Conservation (phyloP, 2,329 filamentous ascomycete genomes). For the Colletotrichum somersetense region DNA sequence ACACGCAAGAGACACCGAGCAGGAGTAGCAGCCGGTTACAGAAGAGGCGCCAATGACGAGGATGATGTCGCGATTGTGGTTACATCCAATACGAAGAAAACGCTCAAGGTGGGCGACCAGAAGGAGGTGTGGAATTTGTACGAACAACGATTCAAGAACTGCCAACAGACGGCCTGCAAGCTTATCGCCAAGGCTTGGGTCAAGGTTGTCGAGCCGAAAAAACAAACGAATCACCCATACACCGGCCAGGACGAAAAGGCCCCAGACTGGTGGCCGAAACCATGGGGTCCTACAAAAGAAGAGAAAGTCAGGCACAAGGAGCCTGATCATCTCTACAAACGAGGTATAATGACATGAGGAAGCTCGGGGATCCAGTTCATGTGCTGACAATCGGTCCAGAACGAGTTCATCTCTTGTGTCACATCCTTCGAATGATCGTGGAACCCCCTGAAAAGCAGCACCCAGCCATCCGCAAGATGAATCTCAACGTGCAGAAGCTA, state of each 20-base stretch:
- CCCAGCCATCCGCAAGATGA: slow-evolving; percentile 64
- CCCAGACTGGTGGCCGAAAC: slow-evolving; percentile 76
- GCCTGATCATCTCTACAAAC: slow-evolving; percentile 78
- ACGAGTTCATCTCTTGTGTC: slow-evolving; percentile 68
- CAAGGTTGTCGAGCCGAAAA: slow-evolving; percentile 81
- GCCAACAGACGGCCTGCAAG: slow-evolving; percentile 80
- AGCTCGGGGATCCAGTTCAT: not conserved
- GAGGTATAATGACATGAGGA: slow-evolving; percentile 60
- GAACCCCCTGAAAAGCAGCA: slow-evolving; percentile 64
- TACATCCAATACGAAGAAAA: slow-evolving; percentile 54
- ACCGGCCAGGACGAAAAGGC: slow-evolving; percentile 72
- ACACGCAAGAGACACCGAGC: slow-evolving; percentile 54
- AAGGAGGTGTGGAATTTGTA: slow-evolving; percentile 71
- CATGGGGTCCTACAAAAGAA: slow-evolving; percentile 63
- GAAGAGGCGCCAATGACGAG: slow-evolving; percentile 56
- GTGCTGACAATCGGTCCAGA: slow-evolving; percentile 57
- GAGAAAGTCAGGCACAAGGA: slow-evolving; percentile 76
- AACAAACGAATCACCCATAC: slow-evolving; percentile 81
- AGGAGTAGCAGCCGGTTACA: slow-evolving; percentile 42
- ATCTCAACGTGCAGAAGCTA: slow-evolving; percentile 66
- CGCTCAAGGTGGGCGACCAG: slow-evolving; percentile 66
- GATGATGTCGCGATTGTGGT: slow-evolving; percentile 58
- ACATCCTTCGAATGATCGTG: slow-evolving; percentile 71
- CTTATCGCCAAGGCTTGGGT: slow-evolving; percentile 81
- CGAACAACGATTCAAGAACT: slow-evolving; percentile 70